Evolutionary conservation across 306 rosid species (phyloP).

Genomic region (Casuarina cunninghamiana): DNA sequence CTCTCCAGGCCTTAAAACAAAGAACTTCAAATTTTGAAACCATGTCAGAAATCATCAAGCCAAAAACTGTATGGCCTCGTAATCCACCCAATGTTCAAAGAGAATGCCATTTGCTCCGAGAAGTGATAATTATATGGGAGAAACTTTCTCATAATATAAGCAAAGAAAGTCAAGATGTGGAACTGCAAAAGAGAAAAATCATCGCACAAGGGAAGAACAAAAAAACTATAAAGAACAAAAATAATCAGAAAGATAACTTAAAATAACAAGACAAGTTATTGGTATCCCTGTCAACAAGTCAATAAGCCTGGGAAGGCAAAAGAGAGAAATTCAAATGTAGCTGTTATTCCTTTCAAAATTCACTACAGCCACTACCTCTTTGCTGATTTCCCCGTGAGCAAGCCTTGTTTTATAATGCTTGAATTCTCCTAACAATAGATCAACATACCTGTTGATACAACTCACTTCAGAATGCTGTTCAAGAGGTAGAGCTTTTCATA

Average conservation of each 20-base stretch:
- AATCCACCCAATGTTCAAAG: background rate
- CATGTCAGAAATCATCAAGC: background rate
- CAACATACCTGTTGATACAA: slow-evolving; percentile 74
- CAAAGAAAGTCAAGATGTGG: background rate
- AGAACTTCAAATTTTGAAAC: background rate
- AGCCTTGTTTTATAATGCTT: slow-evolving; percentile 97
- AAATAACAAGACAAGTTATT: background rate
- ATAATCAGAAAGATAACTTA: background rate
- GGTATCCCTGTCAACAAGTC: background rate
- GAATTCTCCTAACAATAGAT: slow-evolving; percentile 94
- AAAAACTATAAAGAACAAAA: background rate
- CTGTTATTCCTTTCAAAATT: slow-evolving; percentile 10
- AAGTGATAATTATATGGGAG: background rate
- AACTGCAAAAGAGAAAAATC: background rate
- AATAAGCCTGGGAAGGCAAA: no score
- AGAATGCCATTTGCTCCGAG: background rate
- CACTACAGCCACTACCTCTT: slow-evolving; percentile 65
- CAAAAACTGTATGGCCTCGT: background rate
- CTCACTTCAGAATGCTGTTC: slow-evolving; percentile 36
- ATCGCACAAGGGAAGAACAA: background rate
- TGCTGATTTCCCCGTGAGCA: slow-evolving; percentile 81
- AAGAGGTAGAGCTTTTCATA: slow-evolving; percentile 9
- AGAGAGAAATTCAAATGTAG: background rate
- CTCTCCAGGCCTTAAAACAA: background rate
- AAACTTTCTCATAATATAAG: background rate